phyloP scores from a whole-genome alignment of 768 basidiomycete species.

The Tremella yokohamensis region DNA sequence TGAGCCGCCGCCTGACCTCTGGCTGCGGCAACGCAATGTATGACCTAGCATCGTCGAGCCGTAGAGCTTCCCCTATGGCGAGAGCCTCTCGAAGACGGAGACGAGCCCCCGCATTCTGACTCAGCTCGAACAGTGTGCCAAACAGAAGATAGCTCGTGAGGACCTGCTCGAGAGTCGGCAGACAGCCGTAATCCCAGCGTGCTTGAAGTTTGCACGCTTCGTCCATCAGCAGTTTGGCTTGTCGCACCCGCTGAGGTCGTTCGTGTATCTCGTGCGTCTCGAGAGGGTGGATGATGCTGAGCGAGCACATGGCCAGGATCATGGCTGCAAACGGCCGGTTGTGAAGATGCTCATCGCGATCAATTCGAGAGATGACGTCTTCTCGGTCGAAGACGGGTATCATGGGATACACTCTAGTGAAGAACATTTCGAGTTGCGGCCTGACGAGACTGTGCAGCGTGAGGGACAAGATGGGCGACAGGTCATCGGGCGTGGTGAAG shows the following conservation, averaged over 20 bases:
- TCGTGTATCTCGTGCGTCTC: constrained; percentile 19
- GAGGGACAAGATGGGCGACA: constrained; percentile 27
- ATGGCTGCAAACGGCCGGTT: constrained; percentile 22
- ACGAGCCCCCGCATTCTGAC: constrained; percentile 26
- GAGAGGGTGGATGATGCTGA: constrained; percentile 35
- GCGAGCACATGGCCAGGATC: constrained; percentile 25
- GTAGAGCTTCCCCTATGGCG: constrained; percentile 26
- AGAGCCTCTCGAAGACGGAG: constrained; percentile 34
- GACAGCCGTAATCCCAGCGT: constrained; percentile 27
- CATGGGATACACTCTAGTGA: constrained; percentile 35
- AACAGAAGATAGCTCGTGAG: constrained; percentile 37
- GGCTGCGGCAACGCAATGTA: constrained; percentile 16
- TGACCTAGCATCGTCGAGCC: constrained; percentile 15
- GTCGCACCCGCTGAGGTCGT: constrained; percentile 13
- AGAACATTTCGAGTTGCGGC: constrained; percentile 38
- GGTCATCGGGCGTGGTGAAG: constrained; percentile 17
- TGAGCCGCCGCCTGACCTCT: constrained; percentile 24
- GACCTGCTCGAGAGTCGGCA: constrained; percentile 17
- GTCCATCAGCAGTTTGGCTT: constrained; percentile 31
- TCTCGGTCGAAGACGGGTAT: constrained; percentile 31
- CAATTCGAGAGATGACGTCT: constrained; percentile 21
- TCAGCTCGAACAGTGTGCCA: constrained; percentile 37
- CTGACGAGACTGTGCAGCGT: constrained; percentile 29
- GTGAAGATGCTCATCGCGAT: constrained; percentile 10
- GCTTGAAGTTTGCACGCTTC: constrained; percentile 25